These are phyloP conservation scores for Taiwanofungus camphoratus DNA, from an alignment of 1,284 basidiomycete genomes.

Conservation along the genomic window DNA sequence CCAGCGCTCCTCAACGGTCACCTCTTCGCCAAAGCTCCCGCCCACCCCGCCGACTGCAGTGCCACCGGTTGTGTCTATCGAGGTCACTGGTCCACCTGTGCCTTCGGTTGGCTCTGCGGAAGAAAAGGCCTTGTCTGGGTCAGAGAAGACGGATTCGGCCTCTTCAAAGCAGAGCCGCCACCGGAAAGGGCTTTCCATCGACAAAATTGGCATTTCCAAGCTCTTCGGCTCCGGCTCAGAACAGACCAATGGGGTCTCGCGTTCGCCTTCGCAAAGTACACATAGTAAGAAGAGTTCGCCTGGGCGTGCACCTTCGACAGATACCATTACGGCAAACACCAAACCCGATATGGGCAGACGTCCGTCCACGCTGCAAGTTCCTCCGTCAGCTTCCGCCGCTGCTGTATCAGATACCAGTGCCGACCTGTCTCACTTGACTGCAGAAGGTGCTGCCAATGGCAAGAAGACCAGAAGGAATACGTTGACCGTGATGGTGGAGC, in stretches of 20 bases:
- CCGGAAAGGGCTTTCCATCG: slow-evolving; percentile 60
- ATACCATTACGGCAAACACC: slow-evolving; percentile 20
- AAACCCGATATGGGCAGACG: slow-evolving; percentile 22
- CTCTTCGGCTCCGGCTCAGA: slow-evolving; percentile 39
- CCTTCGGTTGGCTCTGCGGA: slow-evolving; percentile 33
- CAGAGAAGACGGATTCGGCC: slow-evolving; percentile 26
- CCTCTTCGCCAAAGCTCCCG: slow-evolving; percentile 4
- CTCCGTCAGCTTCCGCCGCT: slow-evolving; percentile 16
- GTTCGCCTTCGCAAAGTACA: slow-evolving; percentile 37
- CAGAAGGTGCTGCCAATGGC: slow-evolving; percentile 29
- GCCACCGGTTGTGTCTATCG: slow-evolving; percentile 36
- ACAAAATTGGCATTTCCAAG: slow-evolving; percentile 70
- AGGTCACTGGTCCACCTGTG: slow-evolving; percentile 43
- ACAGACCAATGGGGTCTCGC: slow-evolving; percentile 27
- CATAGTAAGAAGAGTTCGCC: slow-evolving; percentile 19
- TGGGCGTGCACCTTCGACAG: slow-evolving; percentile 19
- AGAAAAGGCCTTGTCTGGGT: slow-evolving; percentile 25
- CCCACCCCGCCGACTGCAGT: slow-evolving; percentile 3
- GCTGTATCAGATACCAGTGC: slow-evolving; percentile 15
- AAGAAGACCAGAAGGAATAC: slow-evolving; percentile 66
- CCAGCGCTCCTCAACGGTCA: slow-evolving; percentile 15
- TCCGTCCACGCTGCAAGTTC: slow-evolving; percentile 33
- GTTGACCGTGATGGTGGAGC: slow-evolving; percentile 78
- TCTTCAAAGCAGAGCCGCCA: slow-evolving; percentile 43
- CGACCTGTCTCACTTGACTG: slow-evolving; percentile 31